Conservation (phyloP, 148 eudicot species). For the Drosera capensis region DNA sequence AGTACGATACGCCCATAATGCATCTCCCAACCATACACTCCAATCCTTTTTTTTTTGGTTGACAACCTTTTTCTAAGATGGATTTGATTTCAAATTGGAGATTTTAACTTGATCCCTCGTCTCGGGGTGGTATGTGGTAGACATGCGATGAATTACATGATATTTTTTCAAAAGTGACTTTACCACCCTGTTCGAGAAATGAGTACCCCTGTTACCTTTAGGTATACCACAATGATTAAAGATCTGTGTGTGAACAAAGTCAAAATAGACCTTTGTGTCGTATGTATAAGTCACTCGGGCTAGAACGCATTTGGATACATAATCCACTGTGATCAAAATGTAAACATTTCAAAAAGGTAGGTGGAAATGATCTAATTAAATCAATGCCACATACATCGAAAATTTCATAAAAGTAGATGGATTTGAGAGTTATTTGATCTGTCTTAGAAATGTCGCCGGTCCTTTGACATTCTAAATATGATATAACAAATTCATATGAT, state of each 20-base stretch:
- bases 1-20: constrained; percentile 1
- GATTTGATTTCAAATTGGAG: neutral
- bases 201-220: neutral
- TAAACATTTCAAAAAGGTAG: neutral
- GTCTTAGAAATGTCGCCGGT: neutral
- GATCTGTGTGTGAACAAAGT: neutral
- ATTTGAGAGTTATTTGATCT: neutral
- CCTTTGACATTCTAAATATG: neutral
- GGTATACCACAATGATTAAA: neutral
- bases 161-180: too few relatives aligned
- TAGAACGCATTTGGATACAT: neutral
- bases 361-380: neutral
- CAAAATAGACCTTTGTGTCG: neutral
- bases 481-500: neutral
- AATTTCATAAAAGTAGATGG: neutral
- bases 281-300: neutral
- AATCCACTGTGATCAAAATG: neutral
- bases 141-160: neutral
- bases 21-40: neutral
- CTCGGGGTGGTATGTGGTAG: neutral
- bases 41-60: neutral
- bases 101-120: neutral
- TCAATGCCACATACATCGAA: neutral
- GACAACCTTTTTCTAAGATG: neutral
- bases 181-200: too few relatives aligned